Evolutionary conservation across 169 alveolate species (phyloP), one percentile per base, ranked within the genome.

Genomic region (Plasmodium malariae): DNA sequence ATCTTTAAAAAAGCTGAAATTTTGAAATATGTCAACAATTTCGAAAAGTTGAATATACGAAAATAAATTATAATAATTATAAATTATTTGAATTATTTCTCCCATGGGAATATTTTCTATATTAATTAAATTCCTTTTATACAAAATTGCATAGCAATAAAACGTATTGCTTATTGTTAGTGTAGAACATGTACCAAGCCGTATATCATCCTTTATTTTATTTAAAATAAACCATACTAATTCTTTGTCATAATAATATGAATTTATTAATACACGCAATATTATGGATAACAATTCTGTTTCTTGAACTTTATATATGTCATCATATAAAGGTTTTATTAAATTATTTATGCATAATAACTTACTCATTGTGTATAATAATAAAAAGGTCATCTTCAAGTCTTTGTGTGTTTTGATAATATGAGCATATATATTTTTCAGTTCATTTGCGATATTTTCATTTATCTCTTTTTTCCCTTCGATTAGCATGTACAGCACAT

Each of bases 121-220:
- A 3, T 68, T 28, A 3, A 83, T 54, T 12, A 83, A 34, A 19
- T 69, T 69, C 12, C 80, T 68, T 51, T 32, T 49, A 59, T 67
- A 68, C 34, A 83, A 14, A 5, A 6, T 24, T n/a, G 91, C 36
- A 26, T 51, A 83, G 49, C 86, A 32, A 40, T 51, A 83, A 17
- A 83, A 68, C 14, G 86, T 11, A 49, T 83, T 83, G 68, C 91
- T 83, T 17, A 83, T 49, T n/a, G 91, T 32, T 54, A 83, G 21
- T 19, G 71, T 67, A 32, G 86, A 57, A 1, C 86, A 83, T 4
- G 65, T 83, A 12, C 73, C 73, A 51, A 83, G 34, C 3, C 32
- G 28, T 2, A 83, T 83, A 43, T 26, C 26, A 19, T 83, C 91
- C 26, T 55, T 83, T 43, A 83, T n/a, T 11, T 68, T 83, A 2